Evolutionary conservation across 495 filamentous ascomycete genomes (phyloP), one percentile per base, ranked within the genome.

Genomic region (Cercophora newfieldiana): DNA sequence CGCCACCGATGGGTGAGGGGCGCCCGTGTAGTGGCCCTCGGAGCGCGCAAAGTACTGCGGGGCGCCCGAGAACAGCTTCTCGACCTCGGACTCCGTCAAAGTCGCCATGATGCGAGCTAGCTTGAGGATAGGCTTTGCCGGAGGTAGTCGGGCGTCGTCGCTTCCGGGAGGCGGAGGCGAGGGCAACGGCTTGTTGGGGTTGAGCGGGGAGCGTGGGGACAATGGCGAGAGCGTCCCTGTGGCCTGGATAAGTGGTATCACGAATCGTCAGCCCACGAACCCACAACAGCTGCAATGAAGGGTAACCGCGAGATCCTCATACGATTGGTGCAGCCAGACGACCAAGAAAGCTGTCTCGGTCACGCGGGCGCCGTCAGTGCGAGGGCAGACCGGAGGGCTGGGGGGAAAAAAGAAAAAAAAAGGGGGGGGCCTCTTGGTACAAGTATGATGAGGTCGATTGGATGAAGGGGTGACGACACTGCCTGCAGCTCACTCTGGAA

Each of bases 61-160:
- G 16, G 90, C 90, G n/a, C 89, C 90, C 29, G 89, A 91, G 72
- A 93, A 89, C 37, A 93, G 80, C 56, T 85, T 84, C 72, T 89
- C 88, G 64, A 91, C 73, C 56, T 91, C 89, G 24, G 81, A 77
- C 26, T 83, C 83, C 29, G 80, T 85, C 53, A 91, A 77, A n/a
- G 81, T 80, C 51, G 82, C 73, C 76, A 86, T 85, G 71, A 85
- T 86, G 73, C 83, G 75, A 59, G 79, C 74, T 16, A 85, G 75
- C 65, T 80, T 82, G 44, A 85, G 64, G 37, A 81, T 74, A 7
- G 79, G 79, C 58, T 71, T 77, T 24, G 65, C 71, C 31, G 79
- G 77, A 44, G 72, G 73, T 61, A 72, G 78, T 66, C 75, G 68
- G 50, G 71, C 71, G 68, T 72, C 72, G 60, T 81, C 80, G 66